A percentile compares a stretch with the other conserved stretches of the same genome.
These are phyloP conservation scores for Juncus effusus DNA, from an alignment of 176 grass and related monocot genomes.

Conservation along the genomic window DNA sequence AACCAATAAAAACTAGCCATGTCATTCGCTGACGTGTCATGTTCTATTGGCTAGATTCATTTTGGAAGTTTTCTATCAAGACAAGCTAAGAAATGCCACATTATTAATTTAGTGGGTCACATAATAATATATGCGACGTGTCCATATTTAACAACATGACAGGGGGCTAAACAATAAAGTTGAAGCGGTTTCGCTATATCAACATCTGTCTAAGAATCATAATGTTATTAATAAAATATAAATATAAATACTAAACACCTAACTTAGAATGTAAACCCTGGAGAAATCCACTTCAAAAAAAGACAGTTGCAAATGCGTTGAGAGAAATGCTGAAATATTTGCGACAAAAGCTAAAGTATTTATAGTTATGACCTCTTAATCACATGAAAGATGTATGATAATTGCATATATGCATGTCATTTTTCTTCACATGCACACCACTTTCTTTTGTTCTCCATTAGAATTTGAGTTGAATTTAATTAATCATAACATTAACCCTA, in stretches of 20 bases:
- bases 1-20: no score
- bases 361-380: conserved; percentile 11
- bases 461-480: conserved; percentile 7
- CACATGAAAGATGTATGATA: conserved; percentile 6
- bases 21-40: no score
- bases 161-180: conserved; percentile 2
- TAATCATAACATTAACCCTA: not conserved
- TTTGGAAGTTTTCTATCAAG: no score
- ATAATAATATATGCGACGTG: no score
- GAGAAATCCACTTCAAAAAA: not conserved
- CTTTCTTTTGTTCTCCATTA: not conserved
- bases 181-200: not conserved
- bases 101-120: no score
- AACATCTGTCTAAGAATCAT: not conserved
- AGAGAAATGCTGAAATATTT: conserved; percentile 3
- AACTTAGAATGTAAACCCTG: not conserved
- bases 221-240: not conserved
- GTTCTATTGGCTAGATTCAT: no score
- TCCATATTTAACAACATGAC: not conserved
- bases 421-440: conserved; percentile 11
- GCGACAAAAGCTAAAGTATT: not conserved
- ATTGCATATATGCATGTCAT: conserved; percentile 2
- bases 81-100: no score
- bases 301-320: not conserved
- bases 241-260: not conserved